These are phyloP conservation scores for Lagenaria siceraria DNA, from an alignment of 306 rosid genomes.

Conservation along the genomic window DNA sequence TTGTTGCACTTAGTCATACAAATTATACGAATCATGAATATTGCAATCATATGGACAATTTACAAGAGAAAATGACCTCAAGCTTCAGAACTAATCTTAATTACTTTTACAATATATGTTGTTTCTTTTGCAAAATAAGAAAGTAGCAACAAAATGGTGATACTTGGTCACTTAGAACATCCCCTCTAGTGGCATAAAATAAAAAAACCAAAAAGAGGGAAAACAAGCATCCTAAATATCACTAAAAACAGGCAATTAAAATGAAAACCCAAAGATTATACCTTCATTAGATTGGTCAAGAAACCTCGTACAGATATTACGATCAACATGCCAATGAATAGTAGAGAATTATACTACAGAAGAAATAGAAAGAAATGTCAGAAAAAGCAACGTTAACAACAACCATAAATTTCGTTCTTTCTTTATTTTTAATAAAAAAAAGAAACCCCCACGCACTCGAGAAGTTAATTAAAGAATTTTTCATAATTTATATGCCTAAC, in stretches of 20 bases:
- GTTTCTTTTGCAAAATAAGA: not conserved
- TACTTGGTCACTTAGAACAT: not conserved
- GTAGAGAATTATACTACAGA: slow-evolving; percentile 78
- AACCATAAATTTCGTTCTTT: no score
- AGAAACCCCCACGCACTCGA: not conserved
- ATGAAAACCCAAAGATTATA: slow-evolving; percentile 10
- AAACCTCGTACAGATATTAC: slow-evolving; percentile 94
- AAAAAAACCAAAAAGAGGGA: not conserved
- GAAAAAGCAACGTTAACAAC: slow-evolving; percentile 3
- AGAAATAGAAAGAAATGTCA: slow-evolving; percentile 11
- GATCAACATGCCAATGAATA: slow-evolving; percentile 86
- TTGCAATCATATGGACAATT: not conserved
- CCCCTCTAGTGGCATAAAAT: not conserved
- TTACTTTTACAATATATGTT: not conserved
- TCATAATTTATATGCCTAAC: not conserved
- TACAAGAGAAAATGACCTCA: not conserved
- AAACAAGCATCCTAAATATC: not conserved
- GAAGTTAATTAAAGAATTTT: not conserved
- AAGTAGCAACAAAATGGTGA: not conserved
- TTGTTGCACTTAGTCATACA: not conserved
- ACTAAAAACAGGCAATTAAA: not conserved
- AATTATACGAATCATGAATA: not conserved
- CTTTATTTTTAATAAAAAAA: no score
- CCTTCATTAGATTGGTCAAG: slow-evolving; percentile 97
- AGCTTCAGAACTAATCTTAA: not conserved